phyloP scores from a whole-genome alignment of 768 basidiomycete species.

The Pleurotus djamor region DNA sequence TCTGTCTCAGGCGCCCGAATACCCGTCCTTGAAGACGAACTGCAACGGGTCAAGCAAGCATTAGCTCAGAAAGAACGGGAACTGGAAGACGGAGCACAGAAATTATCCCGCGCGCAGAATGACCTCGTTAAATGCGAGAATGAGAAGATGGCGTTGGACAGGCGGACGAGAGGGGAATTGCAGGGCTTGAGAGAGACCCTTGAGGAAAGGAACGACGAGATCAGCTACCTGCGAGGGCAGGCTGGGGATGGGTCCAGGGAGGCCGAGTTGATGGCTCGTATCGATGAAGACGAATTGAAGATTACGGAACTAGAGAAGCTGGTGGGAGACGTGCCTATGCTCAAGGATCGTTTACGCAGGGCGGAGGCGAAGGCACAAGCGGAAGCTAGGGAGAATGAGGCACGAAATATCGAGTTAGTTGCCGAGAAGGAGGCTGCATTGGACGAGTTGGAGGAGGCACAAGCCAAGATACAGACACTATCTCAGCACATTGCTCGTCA shows the following conservation, averaged over 20 bases:
- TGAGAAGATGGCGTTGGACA: constrained; percentile 55
- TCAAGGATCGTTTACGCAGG: constrained; percentile 36
- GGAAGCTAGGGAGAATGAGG: constrained; percentile 36
- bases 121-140: constrained; percentile 55
- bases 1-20: constrained; percentile 53
- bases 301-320: constrained; percentile 55
- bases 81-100: constrained; percentile 40
- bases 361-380: constrained; percentile 37
- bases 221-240: constrained; percentile 40
- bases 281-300: constrained; percentile 73
- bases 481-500: constrained; percentile 20
- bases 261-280: constrained; percentile 56
- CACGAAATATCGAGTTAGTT: constrained; percentile 36
- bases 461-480: constrained; percentile 24
- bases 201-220: constrained; percentile 60
- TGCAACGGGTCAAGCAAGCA: constrained; percentile 41
- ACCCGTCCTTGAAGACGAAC: constrained; percentile 52
- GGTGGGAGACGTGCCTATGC: constrained; percentile 34
- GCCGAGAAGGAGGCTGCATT: constrained; percentile 52
- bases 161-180: constrained; percentile 39
- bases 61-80: constrained; percentile 43
- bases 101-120: constrained; percentile 44
- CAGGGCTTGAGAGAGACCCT: constrained; percentile 39
- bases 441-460: constrained; percentile 37
- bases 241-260: constrained; percentile 49